Conservation (phyloP, 495 filamentous ascomycete genomes). For the Cercophora scortea region DNA sequence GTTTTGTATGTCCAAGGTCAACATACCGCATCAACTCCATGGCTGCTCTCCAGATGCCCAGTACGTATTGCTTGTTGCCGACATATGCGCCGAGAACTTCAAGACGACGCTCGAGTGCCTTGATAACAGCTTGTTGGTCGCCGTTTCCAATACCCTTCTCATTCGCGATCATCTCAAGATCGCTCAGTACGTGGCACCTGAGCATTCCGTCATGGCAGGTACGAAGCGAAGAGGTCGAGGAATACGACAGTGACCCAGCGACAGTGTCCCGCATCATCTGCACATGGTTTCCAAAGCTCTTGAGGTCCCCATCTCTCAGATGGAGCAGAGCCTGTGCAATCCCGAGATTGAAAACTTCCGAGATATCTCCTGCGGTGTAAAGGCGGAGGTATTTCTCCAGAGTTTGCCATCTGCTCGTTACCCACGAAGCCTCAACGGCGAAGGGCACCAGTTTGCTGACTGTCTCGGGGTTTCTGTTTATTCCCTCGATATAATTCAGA, state of each 20-base stretch:
- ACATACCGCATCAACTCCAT: conserved; percentile 67
- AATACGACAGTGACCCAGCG: conserved; percentile 61
- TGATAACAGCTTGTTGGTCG: conserved; percentile 40
- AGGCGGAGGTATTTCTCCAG: conserved; percentile 58
- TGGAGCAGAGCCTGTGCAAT: conserved; percentile 66
- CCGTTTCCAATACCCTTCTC: conserved; percentile 25
- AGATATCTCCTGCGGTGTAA: conserved; percentile 39
- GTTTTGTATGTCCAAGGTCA: neutral
- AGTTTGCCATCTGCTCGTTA: conserved; percentile 70
- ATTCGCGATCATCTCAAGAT: conserved; percentile 73
- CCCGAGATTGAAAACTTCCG: conserved; percentile 73
- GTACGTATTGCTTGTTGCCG: conserved; percentile 85
- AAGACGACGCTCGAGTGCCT: conserved; percentile 63
- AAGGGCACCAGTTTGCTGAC: conserved; percentile 61
- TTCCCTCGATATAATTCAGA: conserved; percentile 72
- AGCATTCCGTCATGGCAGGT: conserved; percentile 75
- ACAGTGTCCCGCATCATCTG: conserved; percentile 59
- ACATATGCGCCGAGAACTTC: conserved; percentile 80
- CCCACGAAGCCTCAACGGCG: conserved; percentile 86
- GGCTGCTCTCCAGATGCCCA: conserved; percentile 76
- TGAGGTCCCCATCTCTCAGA: conserved; percentile 46
- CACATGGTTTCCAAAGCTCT: conserved; percentile 52
- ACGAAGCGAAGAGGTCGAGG: conserved; percentile 68
- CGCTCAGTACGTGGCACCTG: conserved; percentile 76
- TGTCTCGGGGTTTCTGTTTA: conserved; percentile 47